Base-by-base conservation (phyloP, 106 monocot species). In the Iris macrosiphon region DNA sequence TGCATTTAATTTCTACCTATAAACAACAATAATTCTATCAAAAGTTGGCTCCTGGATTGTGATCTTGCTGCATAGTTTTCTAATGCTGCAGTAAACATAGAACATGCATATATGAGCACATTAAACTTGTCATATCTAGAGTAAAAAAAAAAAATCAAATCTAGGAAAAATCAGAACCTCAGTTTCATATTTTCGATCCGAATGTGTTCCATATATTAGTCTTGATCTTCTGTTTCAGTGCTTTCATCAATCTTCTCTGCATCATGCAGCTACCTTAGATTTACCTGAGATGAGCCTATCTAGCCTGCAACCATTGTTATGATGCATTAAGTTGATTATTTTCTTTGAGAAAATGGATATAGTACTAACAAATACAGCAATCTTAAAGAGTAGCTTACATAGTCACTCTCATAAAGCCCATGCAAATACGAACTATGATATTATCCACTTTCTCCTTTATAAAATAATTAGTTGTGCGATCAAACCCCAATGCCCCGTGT, bases 31-130 rank as follows among this genome's bases (percentile, higher is more conserved):
- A 57, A 80, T 80, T 42, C 80, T 80, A 40, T 80, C 74, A 61
- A 80, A 80, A 50, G 81, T 80, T 59, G 85, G 85, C 43, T 80
- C 85, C 55, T 85, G 85, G 52, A 85, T 77, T 65, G 85, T 85
- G 31, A 80, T 65, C 45, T 64, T 70, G 45, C 76, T 43, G 11
- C 73, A 19, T 16, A 85, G 53, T 53, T 87, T 87, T 60, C 57
- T 32, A 26, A 74, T 35, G 30, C 86, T 87, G 74, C 33, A 40
- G n/a, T n/a, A 46, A 32, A 19, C 5, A 39, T 13, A 19, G 7
- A 12, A 24, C 1, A 22, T 29, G 55, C 20, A 55, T 7, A 27
- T 32, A 3, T 44, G 33, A 19, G 15, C 18, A 19, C 2, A 19
- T 62, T 38, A 54, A 42, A 23, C 28, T 66, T 21, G 12, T 31